Percentiles rank a stretch among this genome's conserved stretches.
These are phyloP conservation scores for Penicillium turbatum DNA, from an alignment of 495 filamentous ascomycete genomes.

Conservation along the genomic window DNA sequence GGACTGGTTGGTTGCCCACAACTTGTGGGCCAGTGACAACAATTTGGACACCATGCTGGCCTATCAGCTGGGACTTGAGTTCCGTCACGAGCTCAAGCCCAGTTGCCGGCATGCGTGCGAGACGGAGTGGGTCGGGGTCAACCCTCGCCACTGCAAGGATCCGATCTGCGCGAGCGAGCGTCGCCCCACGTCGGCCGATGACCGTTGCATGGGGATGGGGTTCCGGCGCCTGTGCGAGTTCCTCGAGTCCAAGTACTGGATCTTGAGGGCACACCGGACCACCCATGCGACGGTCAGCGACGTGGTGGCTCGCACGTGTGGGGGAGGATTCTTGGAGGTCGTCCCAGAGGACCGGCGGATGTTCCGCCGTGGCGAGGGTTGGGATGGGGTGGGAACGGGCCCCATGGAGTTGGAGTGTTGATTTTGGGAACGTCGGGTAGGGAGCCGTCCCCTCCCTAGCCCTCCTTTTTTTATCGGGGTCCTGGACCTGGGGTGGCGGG, in stretches of 20 bases:
- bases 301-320: constrained; percentile 27
- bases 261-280: constrained; percentile 36
- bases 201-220: constrained; percentile 2
- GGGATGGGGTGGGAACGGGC: constrained; percentile 31
- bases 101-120: constrained; percentile 29
- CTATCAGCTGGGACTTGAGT: constrained; percentile 28
- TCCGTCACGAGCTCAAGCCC: constrained; percentile 12
- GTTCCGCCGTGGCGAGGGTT: constrained; percentile 36
- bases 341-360: constrained; percentile 16
- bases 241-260: constrained; percentile 35
- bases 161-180: constrained; percentile 22
- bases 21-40: constrained; percentile 7
- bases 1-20: constrained; percentile 26
- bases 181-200: constrained; percentile 9
- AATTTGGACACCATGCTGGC: constrained; percentile 18
- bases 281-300: constrained; percentile 32
- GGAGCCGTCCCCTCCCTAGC: constrained; percentile 5
- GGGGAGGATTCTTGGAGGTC: constrained; percentile 32
- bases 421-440: neutral
- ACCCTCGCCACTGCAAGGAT: constrained; percentile 25
- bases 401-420: constrained; percentile 31
- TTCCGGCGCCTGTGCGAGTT: constrained; percentile 15
- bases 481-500: constrained; percentile 1
- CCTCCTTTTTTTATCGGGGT: neutral
- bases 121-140: constrained; percentile 33